These are phyloP conservation scores for Triticum aestivum DNA, from an alignment of 176 grass and related monocot species.

Conservation along the genomic window DNA sequence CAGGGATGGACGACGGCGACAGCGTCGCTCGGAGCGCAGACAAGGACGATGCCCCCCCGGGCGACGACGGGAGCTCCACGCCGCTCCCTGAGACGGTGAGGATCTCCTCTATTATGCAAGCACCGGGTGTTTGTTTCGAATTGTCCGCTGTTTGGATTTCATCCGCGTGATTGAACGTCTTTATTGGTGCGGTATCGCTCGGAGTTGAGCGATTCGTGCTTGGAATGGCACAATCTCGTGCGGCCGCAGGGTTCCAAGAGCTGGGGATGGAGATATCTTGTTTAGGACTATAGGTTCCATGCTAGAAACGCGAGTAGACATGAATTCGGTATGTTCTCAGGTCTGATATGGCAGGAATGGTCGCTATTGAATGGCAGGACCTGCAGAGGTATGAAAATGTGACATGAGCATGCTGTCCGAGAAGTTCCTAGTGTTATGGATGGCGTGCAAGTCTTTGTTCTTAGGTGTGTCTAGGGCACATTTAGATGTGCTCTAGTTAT, in stretches of 20 bases:
- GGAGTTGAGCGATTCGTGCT: neutral
- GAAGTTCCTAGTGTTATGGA: neutral
- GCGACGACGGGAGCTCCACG: conserved; percentile 55
- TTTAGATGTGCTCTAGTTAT: too few relatives aligned
- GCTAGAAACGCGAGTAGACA: neutral
- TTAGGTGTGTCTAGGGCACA: too few relatives aligned
- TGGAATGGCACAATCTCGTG: neutral
- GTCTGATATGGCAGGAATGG: neutral
- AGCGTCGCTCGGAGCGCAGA: conserved; percentile 52
- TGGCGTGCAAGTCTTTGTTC: neutral
- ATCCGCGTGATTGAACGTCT: neutral
- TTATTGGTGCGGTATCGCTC: neutral
- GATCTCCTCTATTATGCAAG: neutral
- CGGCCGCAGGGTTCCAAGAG: neutral
- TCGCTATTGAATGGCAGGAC: neutral
- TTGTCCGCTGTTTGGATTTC: neutral
- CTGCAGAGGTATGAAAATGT: neutral
- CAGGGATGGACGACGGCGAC: conserved; percentile 64
- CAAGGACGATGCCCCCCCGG: conserved; percentile 39
- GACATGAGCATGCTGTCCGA: neutral
- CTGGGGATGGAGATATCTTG: neutral
- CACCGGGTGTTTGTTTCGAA: neutral
- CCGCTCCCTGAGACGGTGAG: conserved; percentile 78
- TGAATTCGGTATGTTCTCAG: neutral
- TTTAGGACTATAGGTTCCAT: neutral